Evolutionary conservation across 192 early-diverging fungal species (phyloP).

Genomic region (Mortierella hygrophila): DNA sequence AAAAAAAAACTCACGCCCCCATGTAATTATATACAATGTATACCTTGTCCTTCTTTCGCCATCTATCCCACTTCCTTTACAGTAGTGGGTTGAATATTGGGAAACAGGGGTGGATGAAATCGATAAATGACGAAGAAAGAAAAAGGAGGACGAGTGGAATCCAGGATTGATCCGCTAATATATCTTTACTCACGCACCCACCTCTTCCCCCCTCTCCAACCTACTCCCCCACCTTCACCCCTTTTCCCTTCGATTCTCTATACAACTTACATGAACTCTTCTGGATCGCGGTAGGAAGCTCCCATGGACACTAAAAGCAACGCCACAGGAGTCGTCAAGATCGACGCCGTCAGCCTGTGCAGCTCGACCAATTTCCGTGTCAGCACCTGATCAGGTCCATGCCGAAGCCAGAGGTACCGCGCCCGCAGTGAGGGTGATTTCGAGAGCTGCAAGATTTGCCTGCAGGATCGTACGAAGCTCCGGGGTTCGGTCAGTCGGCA

Average conservation of each 20-base stretch:
- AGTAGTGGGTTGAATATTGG: neutral
- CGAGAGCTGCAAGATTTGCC: conserved; percentile 17
- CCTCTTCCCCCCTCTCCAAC: neutral
- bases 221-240: neutral
- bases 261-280: conserved; percentile 53
- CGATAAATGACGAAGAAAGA: neutral
- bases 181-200: neutral
- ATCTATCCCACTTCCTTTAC: neutral
- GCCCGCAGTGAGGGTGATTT: conserved; percentile 33
- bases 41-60: neutral
- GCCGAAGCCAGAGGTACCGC: conserved; percentile 25
- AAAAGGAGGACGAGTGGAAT: neutral
- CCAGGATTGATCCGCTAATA: neutral
- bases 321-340: conserved; percentile 27
- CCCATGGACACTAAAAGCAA: conserved; percentile 40
- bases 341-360: conserved; percentile 32
- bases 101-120: neutral
- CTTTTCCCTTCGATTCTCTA: neutral
- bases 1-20: conserved; percentile 4
- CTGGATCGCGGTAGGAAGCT: conserved; percentile 33
- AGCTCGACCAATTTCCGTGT: conserved; percentile 29
- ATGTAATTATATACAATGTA: neutral
- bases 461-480: conserved; percentile 33
- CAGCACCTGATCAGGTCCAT: conserved; percentile 41
- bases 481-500: conserved; percentile 13